A percentile compares a stretch with the other conserved stretches of the same genome.
phyloP scores from a whole-genome alignment of 2,329 filamentous ascomycete genomes.

The Aspergillus thermomutatus region DNA sequence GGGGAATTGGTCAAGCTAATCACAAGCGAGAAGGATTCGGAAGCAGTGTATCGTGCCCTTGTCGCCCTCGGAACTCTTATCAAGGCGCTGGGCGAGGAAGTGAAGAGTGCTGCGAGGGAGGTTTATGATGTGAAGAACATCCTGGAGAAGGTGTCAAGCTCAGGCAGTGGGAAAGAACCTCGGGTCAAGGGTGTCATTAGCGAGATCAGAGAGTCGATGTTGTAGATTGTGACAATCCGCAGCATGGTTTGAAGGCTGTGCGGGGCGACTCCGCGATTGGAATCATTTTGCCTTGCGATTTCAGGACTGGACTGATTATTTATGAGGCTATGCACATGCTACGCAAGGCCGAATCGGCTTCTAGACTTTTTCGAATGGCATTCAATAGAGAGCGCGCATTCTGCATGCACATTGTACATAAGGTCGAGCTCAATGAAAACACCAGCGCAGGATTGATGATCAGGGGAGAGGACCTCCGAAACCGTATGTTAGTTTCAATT shows the following conservation, averaged over 20 bases:
- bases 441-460: too few species aligned
- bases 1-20: conserved; percentile 63
- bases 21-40: conserved; percentile 66
- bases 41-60: conserved; percentile 77
- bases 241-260: neutral
- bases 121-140: conserved; percentile 52
- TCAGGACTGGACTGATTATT: conserved; percentile 8
- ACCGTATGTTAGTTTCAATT: neutral
- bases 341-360: neutral
- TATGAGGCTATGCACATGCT: conserved; percentile 14
- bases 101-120: conserved; percentile 56
- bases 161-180: conserved; percentile 53
- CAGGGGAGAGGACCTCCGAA: too few species aligned
- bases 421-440: neutral
- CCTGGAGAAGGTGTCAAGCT: conserved; percentile 47
- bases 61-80: conserved; percentile 80
- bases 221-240: conserved; percentile 3
- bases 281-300: neutral
- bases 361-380: neutral
- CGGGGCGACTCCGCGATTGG: neutral
- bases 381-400: neutral
- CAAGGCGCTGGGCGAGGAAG: conserved; percentile 55
- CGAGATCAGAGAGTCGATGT: conserved; percentile 54
- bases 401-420: neutral
- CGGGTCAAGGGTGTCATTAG: conserved; percentile 57